Conservation (phyloP, 805 yeast species). For the Debaryomyces castellii region DNA sequence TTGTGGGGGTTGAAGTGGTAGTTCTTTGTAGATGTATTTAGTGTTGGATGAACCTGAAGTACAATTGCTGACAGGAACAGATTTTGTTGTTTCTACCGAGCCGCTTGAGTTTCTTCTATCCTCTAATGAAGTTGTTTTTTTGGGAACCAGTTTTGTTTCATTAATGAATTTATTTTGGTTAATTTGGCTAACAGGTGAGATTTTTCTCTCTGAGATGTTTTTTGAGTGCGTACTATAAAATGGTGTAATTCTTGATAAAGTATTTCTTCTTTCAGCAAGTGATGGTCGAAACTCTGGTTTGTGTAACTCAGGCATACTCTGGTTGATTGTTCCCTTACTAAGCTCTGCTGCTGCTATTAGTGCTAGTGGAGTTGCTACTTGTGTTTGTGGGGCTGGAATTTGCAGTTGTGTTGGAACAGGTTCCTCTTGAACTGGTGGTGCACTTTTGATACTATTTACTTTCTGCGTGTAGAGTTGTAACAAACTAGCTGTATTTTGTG, state of each 20-base stretch:
- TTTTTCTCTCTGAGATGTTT: slow-evolving; percentile 1
- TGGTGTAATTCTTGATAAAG: slow-evolving; percentile 23
- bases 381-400: neutral
- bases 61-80: neutral
- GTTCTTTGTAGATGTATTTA: slow-evolving; percentile 8
- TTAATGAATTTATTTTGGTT: neutral
- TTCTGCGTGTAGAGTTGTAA: slow-evolving; percentile 1
- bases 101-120: slow-evolving; percentile 5
- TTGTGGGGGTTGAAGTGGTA: slow-evolving; percentile 18
- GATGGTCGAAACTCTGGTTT: slow-evolving; percentile 10
- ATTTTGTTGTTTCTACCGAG: neutral
- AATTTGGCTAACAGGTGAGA: neutral
- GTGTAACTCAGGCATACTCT: neutral
- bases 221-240: slow-evolving; percentile 9
- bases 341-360: neutral
- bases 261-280: slow-evolving; percentile 13
- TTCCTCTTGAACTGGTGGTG: neutral
- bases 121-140: neutral
- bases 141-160: neutral
- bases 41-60: slow-evolving; percentile 1
- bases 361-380: neutral
- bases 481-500: slow-evolving; percentile 11
- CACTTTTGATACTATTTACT: neutral
- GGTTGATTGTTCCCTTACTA: neutral
- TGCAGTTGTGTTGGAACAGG: neutral